Percentiles rank a stretch among this genome's conserved stretches.
phyloP scores from a whole-genome alignment of 2,329 filamentous ascomycete species.

The Colletotrichum aenigma region DNA sequence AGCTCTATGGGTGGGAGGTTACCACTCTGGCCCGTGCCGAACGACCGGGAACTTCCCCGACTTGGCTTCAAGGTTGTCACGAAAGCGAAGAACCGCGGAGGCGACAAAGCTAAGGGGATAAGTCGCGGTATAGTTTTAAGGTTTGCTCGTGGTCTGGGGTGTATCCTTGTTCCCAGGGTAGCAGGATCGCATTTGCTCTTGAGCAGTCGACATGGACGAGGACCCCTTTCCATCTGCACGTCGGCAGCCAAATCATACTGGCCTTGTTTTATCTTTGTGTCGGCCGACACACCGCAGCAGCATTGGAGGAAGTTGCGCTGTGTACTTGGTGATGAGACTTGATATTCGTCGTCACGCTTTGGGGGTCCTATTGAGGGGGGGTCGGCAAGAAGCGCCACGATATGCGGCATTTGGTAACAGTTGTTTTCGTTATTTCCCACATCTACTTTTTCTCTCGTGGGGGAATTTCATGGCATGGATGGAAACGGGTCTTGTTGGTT shows the following conservation, averaged over 20 bases:
- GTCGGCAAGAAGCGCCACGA: too few species aligned
- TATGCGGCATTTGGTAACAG: background rate
- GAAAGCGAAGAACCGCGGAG: background rate
- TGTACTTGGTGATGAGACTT: background rate
- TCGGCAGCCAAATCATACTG: background rate
- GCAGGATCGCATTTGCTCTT: background rate
- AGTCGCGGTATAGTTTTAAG: background rate
- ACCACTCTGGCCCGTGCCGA: background rate
- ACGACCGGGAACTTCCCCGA: background rate
- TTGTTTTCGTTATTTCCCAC: background rate
- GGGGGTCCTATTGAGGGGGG: background rate
- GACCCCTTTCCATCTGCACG: background rate
- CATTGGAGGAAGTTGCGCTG: background rate
- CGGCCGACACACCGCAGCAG: background rate
- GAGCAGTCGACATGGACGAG: background rate
- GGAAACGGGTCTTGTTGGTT: background rate
- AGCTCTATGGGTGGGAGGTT: background rate
- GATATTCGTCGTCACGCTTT: background rate
- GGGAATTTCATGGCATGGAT: too few species aligned
- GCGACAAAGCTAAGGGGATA: background rate
- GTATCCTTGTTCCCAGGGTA: background rate
- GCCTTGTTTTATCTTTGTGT: constrained; percentile 10
- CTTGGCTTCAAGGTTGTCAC: background rate
- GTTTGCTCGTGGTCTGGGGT: background rate
- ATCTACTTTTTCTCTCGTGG: too few species aligned